Evolutionary conservation across 495 filamentous ascomycete genomes (phyloP), one percentile per base, ranked within the genome.

Genomic region (Penicillium angulare): DNA sequence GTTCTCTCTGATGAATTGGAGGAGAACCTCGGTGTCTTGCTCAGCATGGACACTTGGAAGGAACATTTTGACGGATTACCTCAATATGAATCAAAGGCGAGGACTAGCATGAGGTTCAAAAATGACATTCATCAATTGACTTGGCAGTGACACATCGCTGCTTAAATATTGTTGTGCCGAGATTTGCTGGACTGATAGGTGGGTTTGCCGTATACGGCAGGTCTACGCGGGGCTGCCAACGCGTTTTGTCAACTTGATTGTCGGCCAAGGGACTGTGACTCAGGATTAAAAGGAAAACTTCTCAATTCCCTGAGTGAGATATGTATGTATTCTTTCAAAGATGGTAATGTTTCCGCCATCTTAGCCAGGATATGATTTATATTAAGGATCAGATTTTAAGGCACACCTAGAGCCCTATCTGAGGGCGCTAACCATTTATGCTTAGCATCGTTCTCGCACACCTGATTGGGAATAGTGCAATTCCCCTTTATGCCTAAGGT

Each of bases 1-100:
- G 50, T 83, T 78, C 7, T 73, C 66, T 7, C 65, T 66, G 57
- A 83, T 71, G 52, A 83, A 71, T 49, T 72, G 53, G 8, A 67
- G 69, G 12, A 83, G 72, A 4, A 59, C 54, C 18, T 41, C 38
- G 7, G 38, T 31, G 27, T 31, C 27, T 31, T 7, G 8, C 5
- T 31, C 27, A 12, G 27, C 27, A 12, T 31, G 27, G 13, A 31
- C 27, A 12, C 27, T 31, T 31, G 27, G 27, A 6, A 31, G 27
- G 13, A 31, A 31, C 27, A 31, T 31, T 31, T 31, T 31, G 27
- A 31, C n/a, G n/a, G n/a, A n/a, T n/a, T n/a, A n/a, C n/a, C n/a
- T n/a, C n/a, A n/a, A n/a, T n/a, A n/a, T n/a, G n/a, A n/a, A n/a
- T n/a, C n/a, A n/a, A n/a, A n/a, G n/a, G n/a, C n/a, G n/a, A n/a